These are phyloP conservation scores for Lolium multiflorum DNA, from an alignment of 176 grass and related monocot genomes.

Conservation along the genomic window DNA sequence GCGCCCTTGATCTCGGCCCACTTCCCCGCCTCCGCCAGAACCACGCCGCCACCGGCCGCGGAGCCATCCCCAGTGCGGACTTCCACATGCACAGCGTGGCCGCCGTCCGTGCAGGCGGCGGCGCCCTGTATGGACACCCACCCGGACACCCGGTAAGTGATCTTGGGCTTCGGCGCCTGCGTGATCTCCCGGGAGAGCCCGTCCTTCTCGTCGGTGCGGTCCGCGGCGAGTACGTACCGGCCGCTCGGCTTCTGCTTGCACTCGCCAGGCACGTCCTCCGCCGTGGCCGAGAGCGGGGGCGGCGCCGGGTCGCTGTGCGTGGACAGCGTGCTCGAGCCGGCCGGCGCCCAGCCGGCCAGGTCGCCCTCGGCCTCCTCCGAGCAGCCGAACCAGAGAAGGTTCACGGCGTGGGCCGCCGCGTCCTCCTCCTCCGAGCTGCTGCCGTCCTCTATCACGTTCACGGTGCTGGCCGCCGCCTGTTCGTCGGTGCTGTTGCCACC, in stretches of 20 bases:
- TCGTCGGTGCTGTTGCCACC: constrained; percentile 25
- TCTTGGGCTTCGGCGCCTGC: constrained; percentile 21
- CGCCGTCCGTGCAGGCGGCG: not conserved
- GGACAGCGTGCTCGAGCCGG: constrained; percentile 52
- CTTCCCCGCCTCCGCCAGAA: constrained; percentile 27
- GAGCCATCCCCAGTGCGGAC: constrained; percentile 30
- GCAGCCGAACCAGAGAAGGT: constrained; percentile 39
- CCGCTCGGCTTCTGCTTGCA: constrained; percentile 42
- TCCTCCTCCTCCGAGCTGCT: constrained; percentile 35
- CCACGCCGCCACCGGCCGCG: constrained; percentile 49
- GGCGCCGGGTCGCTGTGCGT: constrained; percentile 30
- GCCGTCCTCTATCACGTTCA: not conserved
- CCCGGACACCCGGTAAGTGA: constrained; percentile 70
- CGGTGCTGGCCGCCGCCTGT: not conserved
- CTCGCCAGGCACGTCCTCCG: not conserved
- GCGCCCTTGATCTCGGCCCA: constrained; percentile 69
- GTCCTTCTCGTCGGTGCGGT: constrained; percentile 53
- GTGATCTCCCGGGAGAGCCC: constrained; percentile 47
- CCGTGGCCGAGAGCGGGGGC: not conserved
- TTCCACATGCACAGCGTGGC: constrained; percentile 43
- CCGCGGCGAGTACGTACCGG: constrained; percentile 48
- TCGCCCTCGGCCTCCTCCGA: constrained; percentile 33
- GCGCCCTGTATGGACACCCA: constrained; percentile 42
- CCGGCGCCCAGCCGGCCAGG: constrained; percentile 53
- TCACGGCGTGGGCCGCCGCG: constrained; percentile 30